Base-by-base conservation (phyloP, 441 rosid species). In the Gossypium schwendimanii region DNA sequence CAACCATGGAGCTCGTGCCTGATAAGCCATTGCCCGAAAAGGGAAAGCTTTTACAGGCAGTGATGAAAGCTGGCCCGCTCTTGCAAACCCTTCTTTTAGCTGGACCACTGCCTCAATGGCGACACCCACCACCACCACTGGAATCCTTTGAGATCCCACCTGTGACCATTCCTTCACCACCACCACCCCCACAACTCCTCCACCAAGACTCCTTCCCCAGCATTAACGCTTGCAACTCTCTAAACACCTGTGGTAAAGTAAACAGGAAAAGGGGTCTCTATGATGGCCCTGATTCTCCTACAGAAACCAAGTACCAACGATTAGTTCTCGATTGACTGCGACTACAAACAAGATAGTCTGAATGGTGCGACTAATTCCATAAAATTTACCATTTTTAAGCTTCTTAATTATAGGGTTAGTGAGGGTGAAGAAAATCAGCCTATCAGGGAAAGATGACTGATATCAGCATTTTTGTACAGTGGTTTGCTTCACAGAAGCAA, bases 31-130 rank as follows among this genome's bases (percentile, higher is more conserved):
- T 91, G 69, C 98, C 98, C 28, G 90, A 86, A 73, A 90, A 88
- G 79, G 98, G 98, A 63, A 93, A 88, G 85, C 91, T 93, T 75
- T 73, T 93, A 73, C 87, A 89, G 70, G 96, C 98, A 9, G 94
- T 93, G 63, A 86, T 90, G 82, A 90, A 90, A 33, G 97, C 98
- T 2, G 96, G 97, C 2, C 96, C 97, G 1, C 86, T 93, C 63
- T 83, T 93, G 53, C 94, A 91, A 60, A 94, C 94, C 49, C 91
- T 94, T 69, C 84, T 94, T 47, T 69, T 90, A 45, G 98, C 96
- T 1, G 98, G 98, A 57, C 92, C 89, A 33, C 90, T 94, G 65
- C 98, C 98, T 69, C 92, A 89, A 75, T 94, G 98, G 98, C 89
- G 90, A 71, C 91, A 91, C 81, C 97, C 97, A 0, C 96, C 97